phyloP scores from a whole-genome alignment of 139 green algal genomes.

The Chlamydomonas sphaeroides region DNA sequence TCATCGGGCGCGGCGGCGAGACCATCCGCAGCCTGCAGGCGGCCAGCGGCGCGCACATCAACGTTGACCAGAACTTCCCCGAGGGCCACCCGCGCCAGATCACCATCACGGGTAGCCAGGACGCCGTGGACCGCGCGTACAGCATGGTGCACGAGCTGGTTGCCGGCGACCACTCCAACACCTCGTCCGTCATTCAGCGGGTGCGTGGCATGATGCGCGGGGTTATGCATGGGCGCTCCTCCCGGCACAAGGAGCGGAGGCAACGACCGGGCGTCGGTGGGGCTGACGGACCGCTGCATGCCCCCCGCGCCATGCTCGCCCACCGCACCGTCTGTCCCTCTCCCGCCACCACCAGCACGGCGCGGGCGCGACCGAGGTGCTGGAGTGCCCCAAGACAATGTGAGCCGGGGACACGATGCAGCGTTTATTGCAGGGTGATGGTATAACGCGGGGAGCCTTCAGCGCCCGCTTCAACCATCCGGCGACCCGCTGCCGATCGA shows the following conservation, averaged over 20 bases:
- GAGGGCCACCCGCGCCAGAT: constrained; percentile 69
- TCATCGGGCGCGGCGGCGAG: constrained; percentile 95
- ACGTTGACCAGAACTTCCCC: constrained; percentile 71
- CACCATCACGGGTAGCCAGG: constrained; percentile 72
- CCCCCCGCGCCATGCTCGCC: too few species aligned
- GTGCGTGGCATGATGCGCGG: constrained; percentile 47
- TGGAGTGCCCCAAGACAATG: constrained; percentile 91
- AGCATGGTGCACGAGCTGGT: constrained; percentile 91
- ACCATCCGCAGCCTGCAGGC: constrained; percentile 97
- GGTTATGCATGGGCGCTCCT: too few species aligned
- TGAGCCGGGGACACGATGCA: too few species aligned
- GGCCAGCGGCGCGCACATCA: constrained; percentile 84
- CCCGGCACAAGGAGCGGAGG: too few species aligned
- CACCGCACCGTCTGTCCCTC: too few species aligned
- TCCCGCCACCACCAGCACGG: constrained; percentile 60
- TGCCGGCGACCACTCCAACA: constrained; percentile 78
- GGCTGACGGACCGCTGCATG: too few species aligned
- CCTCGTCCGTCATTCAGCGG: constrained; percentile 86
- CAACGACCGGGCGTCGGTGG: too few species aligned
- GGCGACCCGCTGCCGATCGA: too few species aligned
- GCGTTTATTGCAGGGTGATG: too few species aligned
- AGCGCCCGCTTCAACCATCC: too few species aligned
- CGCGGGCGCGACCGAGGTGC: constrained; percentile 61
- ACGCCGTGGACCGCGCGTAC: constrained; percentile 70
- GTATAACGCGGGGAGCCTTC: too few species aligned